A percentile compares a stretch with the other conserved stretches of the same genome.
Conservation (phyloP, 805 yeast genomes). For the Sugiyamaella qingdaonensis region DNA sequence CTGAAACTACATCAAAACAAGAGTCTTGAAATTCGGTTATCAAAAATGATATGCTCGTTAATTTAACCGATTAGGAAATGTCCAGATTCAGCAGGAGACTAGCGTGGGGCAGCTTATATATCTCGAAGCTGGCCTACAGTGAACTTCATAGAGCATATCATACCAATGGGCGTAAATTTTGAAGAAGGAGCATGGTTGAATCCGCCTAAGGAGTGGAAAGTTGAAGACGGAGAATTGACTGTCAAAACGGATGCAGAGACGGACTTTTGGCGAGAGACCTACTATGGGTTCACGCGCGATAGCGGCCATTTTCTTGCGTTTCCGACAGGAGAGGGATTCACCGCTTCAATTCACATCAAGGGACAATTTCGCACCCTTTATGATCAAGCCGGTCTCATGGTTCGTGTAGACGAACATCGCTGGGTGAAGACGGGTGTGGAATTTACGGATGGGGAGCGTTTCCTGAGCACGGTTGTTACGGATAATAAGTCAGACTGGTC, state of each 20-base stretch:
- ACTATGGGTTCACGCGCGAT: not conserved
- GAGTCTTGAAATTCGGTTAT: too few relatives aligned
- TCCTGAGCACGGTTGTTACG: not conserved
- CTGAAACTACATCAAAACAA: too few relatives aligned
- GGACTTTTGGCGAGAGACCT: constrained; percentile 1
- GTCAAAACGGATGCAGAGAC: not conserved
- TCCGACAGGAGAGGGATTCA: not conserved
- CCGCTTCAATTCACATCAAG: not conserved
- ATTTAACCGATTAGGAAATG: too few relatives aligned
- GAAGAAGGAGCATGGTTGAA: not conserved
- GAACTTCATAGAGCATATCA: too few relatives aligned
- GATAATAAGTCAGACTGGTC: not conserved
- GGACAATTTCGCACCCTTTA: not conserved
- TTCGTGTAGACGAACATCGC: not conserved
- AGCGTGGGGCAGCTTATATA: too few relatives aligned
- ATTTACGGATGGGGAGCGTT: not conserved
- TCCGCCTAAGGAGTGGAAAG: not conserved
- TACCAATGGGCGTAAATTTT: not conserved
- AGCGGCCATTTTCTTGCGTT: not conserved
- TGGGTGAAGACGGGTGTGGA: constrained; percentile 1
- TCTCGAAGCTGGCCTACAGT: too few relatives aligned
- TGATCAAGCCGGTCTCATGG: constrained; percentile 1
- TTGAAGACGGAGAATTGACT: not conserved
- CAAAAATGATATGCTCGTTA: too few relatives aligned
- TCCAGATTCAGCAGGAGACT: too few relatives aligned